Percentiles rank a stretch among this genome's conserved stretches.
Conservation (phyloP, 2,329 filamentous ascomycete species). For the Aureobasidium pullulans region DNA sequence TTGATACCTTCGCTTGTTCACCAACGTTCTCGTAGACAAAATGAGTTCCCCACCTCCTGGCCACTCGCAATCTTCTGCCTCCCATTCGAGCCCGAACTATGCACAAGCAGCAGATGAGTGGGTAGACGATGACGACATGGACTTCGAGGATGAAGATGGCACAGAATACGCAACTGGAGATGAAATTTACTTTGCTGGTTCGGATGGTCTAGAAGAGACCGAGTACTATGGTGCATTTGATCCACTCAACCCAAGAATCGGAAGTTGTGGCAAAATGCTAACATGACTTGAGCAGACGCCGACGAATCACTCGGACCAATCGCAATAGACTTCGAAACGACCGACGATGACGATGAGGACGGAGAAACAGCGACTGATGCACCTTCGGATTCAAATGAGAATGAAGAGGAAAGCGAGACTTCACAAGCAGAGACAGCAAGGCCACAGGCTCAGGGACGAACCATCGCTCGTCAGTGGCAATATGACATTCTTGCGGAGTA, state of each 20-base stretch:
- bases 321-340: constrained; percentile 35
- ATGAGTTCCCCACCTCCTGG: neutral
- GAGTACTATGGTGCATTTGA: constrained; percentile 29
- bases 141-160: constrained; percentile 40
- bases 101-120: constrained; percentile 18
- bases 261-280: constrained; percentile 21
- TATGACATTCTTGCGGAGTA: neutral
- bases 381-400: constrained; percentile 17
- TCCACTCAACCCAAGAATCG: constrained; percentile 24
- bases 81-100: neutral
- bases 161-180: constrained; percentile 23
- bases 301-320: constrained; percentile 33
- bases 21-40: neutral
- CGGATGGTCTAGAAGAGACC: constrained; percentile 27
- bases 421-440: constrained; percentile 28
- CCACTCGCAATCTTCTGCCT: constrained; percentile 5
- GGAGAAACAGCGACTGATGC: constrained; percentile 20
- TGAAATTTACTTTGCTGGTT: constrained; percentile 27
- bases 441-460: constrained; percentile 19
- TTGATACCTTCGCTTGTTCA: neutral
- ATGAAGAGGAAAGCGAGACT: constrained; percentile 23
- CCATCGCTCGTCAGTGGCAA: constrained; percentile 25
- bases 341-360: constrained; percentile 28
- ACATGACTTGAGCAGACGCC: constrained; percentile 26
- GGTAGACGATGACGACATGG: constrained; percentile 44